These are phyloP conservation scores for Aristolochia contorta DNA, from an alignment of 164 flowering plant genomes.

Conservation along the genomic window DNA sequence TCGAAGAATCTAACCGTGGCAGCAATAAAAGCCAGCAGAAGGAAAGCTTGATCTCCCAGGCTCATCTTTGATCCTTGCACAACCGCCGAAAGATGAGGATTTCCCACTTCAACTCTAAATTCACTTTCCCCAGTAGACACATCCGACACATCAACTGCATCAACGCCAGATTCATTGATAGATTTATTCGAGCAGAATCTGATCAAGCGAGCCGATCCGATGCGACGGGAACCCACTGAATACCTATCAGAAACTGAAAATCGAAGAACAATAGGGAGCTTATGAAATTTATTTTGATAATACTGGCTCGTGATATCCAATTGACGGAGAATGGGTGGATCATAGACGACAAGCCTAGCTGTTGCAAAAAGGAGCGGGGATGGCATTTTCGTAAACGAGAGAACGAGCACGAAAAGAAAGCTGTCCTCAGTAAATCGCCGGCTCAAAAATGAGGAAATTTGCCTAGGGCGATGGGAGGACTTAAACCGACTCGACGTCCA, in stretches of 20 bases:
- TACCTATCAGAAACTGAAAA: neutral
- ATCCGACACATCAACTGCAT: neutral
- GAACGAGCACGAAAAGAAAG: no score
- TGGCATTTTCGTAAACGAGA: no score
- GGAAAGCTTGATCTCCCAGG: slow-evolving; percentile 61
- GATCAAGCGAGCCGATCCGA: slow-evolving; percentile 12
- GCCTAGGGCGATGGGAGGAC: no score
- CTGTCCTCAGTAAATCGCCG: no score
- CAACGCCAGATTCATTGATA: slow-evolving; percentile 1
- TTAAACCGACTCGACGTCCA: no score
- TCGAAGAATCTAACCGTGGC: slow-evolving; percentile 40
- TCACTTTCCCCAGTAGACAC: slow-evolving; percentile 7
- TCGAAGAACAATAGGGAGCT: neutral
- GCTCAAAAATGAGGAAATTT: no score
- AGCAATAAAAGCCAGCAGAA: slow-evolving; percentile 61
- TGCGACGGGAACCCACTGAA: neutral
- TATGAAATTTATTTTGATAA: no score
- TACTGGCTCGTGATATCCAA: no score
- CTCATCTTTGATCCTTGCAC: slow-evolving; percentile 35
- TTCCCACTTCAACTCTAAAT: slow-evolving; percentile 33
- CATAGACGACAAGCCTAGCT: no score
- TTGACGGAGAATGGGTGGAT: no score
- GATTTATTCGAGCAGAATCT: slow-evolving; percentile 4
- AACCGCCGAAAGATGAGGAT: slow-evolving; percentile 20
- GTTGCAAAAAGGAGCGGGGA: no score